phyloP scores from a whole-genome alignment of 495 filamentous ascomycete species.

The Penicilliopsis zonata region DNA sequence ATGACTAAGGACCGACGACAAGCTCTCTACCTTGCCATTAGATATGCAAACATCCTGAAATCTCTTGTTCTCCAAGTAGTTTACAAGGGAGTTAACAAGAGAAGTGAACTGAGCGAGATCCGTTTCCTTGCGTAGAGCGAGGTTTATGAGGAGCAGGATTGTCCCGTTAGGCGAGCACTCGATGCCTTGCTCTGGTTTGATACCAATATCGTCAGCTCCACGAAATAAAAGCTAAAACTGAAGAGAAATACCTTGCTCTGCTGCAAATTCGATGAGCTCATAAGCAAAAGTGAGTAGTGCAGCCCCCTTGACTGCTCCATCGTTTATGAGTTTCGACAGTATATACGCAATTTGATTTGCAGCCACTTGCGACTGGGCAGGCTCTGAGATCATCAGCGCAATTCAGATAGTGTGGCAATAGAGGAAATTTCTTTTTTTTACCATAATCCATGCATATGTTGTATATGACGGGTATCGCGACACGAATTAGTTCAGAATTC shows the following conservation, averaged over 20 bases:
- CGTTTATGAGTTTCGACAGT: slow-evolving; percentile 23
- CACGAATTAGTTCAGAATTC: slow-evolving; percentile 35
- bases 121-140: slow-evolving; percentile 14
- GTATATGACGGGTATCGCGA: slow-evolving; percentile 56
- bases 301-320: slow-evolving; percentile 18
- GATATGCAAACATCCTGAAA: slow-evolving; percentile 31
- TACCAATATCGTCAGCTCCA: slow-evolving; percentile 3
- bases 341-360: slow-evolving; percentile 38
- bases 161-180: slow-evolving; percentile 28
- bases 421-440: no score
- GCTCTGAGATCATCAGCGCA: slow-evolving; percentile 18
- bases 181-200: slow-evolving; percentile 19
- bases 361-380: slow-evolving; percentile 51
- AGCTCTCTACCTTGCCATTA: slow-evolving; percentile 16
- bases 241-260: slow-evolving; percentile 25
- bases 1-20: slow-evolving; percentile 19
- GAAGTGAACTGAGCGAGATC: slow-evolving; percentile 19
- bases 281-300: slow-evolving; percentile 26
- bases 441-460: slow-evolving; percentile 69
- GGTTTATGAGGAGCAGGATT: slow-evolving; percentile 22
- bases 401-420: no score
- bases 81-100: slow-evolving; percentile 19
- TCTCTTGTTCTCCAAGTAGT: slow-evolving; percentile 24
- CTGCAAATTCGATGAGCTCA: slow-evolving; percentile 27
- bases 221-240: not conserved